A percentile compares a stretch with the other conserved stretches of the same genome.
Evolutionary conservation across 2,329 filamentous ascomycete species (phyloP).

Genomic region (Cladosporium sp.): DNA sequence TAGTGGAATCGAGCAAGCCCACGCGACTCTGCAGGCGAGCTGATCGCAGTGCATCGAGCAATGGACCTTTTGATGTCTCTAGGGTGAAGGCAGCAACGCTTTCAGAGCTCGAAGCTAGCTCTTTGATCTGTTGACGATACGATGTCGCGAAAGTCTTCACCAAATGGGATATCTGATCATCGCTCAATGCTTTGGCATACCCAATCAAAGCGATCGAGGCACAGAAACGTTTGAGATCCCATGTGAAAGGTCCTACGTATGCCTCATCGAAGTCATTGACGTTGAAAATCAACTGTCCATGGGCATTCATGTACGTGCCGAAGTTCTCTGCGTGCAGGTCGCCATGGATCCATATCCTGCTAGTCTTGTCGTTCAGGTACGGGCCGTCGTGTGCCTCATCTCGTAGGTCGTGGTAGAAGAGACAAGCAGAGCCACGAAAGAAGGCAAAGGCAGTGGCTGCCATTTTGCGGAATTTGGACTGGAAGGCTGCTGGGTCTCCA

Average conservation of each 20-base stretch:
- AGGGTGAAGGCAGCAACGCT: neutral
- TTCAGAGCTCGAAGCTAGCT: neutral
- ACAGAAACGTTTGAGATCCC: constrained; percentile 10
- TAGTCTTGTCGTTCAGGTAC: neutral
- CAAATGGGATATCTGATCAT: constrained; percentile 4
- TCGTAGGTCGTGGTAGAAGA: constrained; percentile 10
- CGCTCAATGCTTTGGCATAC: constrained; percentile 6
- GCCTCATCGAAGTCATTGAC: constrained; percentile 12
- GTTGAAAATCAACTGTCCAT: constrained; percentile 6
- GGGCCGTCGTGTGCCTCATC: neutral
- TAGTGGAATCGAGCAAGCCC: neutral
- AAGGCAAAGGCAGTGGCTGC: constrained; percentile 8
- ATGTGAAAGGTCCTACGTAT: constrained; percentile 9
- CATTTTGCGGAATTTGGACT: constrained; percentile 9
- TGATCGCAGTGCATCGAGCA: neutral
- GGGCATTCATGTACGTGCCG: constrained; percentile 10
- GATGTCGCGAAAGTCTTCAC: neutral
- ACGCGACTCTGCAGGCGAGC: constrained; percentile 8
- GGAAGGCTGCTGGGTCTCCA: neutral
- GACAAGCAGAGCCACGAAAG: constrained; percentile 5
- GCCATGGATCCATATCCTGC: constrained; percentile 8
- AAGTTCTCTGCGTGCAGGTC: constrained; percentile 13
- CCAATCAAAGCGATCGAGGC: neutral
- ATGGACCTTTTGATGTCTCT: neutral
- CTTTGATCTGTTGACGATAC: constrained; percentile 7